Evolutionary conservation across 2,329 filamentous ascomycete genomes (phyloP), one percentile per base, ranked within the genome.

Genomic region (Pezicula neosporulosa): DNA sequence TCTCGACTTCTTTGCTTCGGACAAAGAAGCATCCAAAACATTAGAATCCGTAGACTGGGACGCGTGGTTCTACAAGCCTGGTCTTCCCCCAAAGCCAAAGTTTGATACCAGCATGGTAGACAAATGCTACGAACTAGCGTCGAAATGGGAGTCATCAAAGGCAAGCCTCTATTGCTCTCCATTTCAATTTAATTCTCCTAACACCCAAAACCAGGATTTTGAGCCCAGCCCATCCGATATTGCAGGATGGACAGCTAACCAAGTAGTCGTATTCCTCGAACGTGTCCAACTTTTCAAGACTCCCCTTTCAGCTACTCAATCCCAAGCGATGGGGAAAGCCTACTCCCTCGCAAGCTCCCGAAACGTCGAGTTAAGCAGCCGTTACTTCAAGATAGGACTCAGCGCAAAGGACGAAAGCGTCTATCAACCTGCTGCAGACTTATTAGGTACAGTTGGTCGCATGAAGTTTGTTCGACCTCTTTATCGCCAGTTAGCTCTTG

Each of bases 381-480:
- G 92, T 1, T 97, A 90, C 71, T 87, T 90, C 63, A 81, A 83
- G 49, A 81, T 97, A 33, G 89, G 89, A 1, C 78, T 99, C 64
- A 82, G 82, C 61, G 87, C 89, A 12, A 81, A 84, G 51, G 89
- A 91, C 61, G 70, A 78, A 47, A 80, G 77, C 51, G 81, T 87
- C 36, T 90, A 93, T 63, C 67, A 82, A 53, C 85, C 86, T 1
- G 83, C 90, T 0, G 84, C 87, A 1, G 82, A 89, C 52, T 75
- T 97, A 50, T 75, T 97, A 37, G 89, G 89, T 30, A 78, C 79
- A 48, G 91, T 97, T 21, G 94, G 94, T 12, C 78, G 94, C 51
- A 97, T 99, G 94, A 97, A 97, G 80, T 97, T 93, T 70, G 93
- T 97, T 53, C 78, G 93, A 44, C 90, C 93, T 19, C 72, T 97